Conservation (phyloP, 805 yeast genomes). For the Yarrowia sp. region DNA sequence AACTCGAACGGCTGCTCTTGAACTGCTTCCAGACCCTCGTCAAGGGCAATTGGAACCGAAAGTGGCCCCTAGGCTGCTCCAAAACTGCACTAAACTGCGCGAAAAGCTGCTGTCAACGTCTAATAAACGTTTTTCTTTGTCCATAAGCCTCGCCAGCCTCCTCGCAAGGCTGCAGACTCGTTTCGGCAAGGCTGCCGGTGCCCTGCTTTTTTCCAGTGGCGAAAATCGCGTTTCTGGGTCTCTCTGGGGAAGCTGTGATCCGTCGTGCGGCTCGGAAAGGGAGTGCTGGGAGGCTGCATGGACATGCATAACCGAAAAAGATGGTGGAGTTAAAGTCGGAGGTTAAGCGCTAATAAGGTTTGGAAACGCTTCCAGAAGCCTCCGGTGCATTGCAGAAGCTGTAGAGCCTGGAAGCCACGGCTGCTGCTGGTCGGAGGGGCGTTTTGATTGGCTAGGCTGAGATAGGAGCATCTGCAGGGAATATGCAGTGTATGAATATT, state of each 20-base stretch:
- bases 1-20: too few species aligned
- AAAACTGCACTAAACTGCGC: too few species aligned
- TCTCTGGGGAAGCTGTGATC: not conserved
- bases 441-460: too few species aligned
- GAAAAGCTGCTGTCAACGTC: too few species aligned
- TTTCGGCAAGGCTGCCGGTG: not conserved
- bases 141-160: too few species aligned
- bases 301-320: not conserved
- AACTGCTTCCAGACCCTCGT: not conserved
- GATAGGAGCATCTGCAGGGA: too few species aligned
- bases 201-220: not conserved
- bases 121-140: not conserved
- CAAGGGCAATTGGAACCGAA: not conserved
- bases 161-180: not conserved
- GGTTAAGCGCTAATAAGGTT: not conserved
- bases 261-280: conserved; percentile 1
- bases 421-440: too few species aligned
- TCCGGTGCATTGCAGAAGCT: too few species aligned
- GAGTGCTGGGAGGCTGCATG: not conserved
- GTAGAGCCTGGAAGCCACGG: too few species aligned
- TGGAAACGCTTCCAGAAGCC: not conserved
- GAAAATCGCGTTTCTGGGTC: not conserved
- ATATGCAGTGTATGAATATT: too few species aligned
- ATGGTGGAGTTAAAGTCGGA: not conserved
- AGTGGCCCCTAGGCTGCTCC: not conserved